Evolutionary conservation across 140 eudicot species (phyloP).

Genomic region (Oenanthe javanica): DNA sequence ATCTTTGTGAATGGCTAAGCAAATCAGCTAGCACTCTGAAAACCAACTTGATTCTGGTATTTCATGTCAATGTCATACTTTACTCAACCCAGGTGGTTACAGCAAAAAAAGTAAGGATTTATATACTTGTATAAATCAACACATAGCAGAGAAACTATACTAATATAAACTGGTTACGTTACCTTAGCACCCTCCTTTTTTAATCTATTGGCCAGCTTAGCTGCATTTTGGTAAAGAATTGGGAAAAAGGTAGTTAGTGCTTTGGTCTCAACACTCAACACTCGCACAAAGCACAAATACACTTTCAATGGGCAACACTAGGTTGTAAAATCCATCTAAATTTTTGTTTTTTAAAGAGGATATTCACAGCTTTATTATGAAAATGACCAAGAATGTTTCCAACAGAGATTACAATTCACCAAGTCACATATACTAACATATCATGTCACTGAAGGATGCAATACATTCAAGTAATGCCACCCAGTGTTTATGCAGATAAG

Average conservation of each 20-base stretch:
- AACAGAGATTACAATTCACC: too few relatives aligned
- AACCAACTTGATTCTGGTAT: neutral
- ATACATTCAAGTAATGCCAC: neutral
- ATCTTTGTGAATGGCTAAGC: slow-evolving; percentile 1
- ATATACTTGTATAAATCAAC: neutral
- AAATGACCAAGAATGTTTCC: too few relatives aligned
- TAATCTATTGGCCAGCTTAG: slow-evolving; percentile 86
- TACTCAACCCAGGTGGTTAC: neutral
- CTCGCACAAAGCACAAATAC: neutral
- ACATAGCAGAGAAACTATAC: neutral
- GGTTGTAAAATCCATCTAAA: neutral
- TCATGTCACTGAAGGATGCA: too few relatives aligned
- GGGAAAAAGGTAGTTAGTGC: neutral
- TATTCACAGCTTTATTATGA: neutral
- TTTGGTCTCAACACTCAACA: neutral
- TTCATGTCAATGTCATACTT: neutral
- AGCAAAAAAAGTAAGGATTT: neutral
- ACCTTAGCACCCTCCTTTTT: slow-evolving; percentile 86
- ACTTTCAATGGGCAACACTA: neutral
- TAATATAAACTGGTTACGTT: slow-evolving; percentile 10
- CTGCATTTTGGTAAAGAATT: slow-evolving; percentile 30
- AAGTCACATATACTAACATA: too few relatives aligned
- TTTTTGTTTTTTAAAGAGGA: neutral
- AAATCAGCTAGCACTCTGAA: neutral
- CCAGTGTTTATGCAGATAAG: neutral